Conservation (phyloP, 2,329 filamentous ascomycete species). For the Pyrenophora seminiperda region DNA sequence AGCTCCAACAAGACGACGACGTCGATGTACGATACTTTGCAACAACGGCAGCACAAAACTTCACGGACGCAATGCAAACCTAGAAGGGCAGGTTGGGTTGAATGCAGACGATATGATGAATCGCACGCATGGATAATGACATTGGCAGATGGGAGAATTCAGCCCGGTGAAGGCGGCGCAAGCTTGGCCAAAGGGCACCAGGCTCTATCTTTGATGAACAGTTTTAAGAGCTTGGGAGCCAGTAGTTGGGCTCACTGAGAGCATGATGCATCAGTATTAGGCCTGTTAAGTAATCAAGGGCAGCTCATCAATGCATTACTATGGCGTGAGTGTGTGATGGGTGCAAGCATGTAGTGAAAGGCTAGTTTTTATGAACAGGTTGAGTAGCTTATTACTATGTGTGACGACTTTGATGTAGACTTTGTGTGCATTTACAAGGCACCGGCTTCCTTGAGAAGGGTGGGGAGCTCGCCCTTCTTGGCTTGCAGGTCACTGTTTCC, state of each 20-base stretch:
- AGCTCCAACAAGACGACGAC: constrained; percentile 95
- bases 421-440: constrained; percentile 57
- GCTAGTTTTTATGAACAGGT: background rate
- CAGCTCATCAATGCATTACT: constrained; percentile 15
- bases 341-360: constrained; percentile 12
- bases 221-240: constrained; percentile 14
- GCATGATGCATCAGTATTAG: constrained; percentile 36
- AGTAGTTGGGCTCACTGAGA: constrained; percentile 29
- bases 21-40: constrained; percentile 98
- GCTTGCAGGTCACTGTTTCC: constrained; percentile 89
- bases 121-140: constrained; percentile 39
- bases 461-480: constrained; percentile 66
- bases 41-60: constrained; percentile 75
- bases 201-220: constrained; percentile 9
- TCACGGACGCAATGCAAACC: constrained; percentile 49
- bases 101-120: constrained; percentile 17
- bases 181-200: constrained; percentile 20
- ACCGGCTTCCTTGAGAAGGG: constrained; percentile 66
- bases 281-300: constrained; percentile 32
- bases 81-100: constrained; percentile 30
- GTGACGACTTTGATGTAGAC: too few species aligned
- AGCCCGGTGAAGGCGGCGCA: constrained; percentile 22
- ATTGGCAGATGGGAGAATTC: constrained; percentile 25
- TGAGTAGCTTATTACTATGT: background rate
- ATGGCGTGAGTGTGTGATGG: constrained; percentile 8